Conservation (phyloP, 2,329 filamentous ascomycete genomes). For the Trichoderma koningii region DNA sequence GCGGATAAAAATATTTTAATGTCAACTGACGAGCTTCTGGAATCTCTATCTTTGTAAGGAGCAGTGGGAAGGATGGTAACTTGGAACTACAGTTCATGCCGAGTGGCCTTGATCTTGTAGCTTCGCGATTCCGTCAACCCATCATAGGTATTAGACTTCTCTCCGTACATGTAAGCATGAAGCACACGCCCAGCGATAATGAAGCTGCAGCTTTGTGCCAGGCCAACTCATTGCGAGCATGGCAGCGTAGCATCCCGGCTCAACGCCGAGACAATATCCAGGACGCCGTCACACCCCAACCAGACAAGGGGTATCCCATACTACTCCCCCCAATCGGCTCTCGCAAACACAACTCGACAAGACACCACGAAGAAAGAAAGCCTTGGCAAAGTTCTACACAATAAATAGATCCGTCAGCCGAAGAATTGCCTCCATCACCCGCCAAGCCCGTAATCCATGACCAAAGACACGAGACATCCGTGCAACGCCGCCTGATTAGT, state of each 20-base stretch:
- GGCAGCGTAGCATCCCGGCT: not conserved
- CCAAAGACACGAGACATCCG: not conserved
- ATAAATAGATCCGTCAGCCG: too few relatives aligned
- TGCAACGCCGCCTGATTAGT: not conserved
- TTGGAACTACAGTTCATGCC: not conserved
- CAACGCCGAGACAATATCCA: not conserved
- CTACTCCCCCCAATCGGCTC: not conserved
- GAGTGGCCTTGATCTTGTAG: not conserved
- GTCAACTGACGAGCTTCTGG: constrained; percentile 28
- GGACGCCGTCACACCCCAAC: not conserved
- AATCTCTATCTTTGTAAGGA: not conserved
- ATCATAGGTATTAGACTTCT: too few relatives aligned
- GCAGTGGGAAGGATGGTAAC: not conserved
- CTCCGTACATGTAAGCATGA: not conserved
- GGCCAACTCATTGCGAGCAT: not conserved
- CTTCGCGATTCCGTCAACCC: not conserved
- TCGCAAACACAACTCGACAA: not conserved
- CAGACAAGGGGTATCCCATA: too few relatives aligned
- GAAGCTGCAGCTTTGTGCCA: not conserved
- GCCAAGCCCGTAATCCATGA: not conserved
- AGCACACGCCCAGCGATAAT: not conserved
- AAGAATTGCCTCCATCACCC: not conserved
- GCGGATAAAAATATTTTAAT: constrained; percentile 36
- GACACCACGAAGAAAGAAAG: too few relatives aligned
- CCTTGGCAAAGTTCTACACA: too few relatives aligned